These are phyloP conservation scores for Suillus plorans DNA, from an alignment of 768 basidiomycete genomes.

Conservation along the genomic window DNA sequence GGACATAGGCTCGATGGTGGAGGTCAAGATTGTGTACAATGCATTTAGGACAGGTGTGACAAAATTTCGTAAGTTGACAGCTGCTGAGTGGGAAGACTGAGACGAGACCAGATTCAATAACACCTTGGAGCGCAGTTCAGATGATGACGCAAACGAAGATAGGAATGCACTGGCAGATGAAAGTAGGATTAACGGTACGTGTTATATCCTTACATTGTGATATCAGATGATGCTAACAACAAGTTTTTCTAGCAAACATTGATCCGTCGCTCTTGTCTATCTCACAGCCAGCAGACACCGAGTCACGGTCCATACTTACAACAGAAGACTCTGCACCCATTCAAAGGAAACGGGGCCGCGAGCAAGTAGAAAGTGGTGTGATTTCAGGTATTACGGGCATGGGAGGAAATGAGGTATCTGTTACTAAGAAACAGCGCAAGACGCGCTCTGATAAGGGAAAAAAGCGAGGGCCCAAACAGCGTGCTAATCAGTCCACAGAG, in stretches of 20 bases:
- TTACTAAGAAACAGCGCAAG: neutral
- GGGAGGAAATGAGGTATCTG: neutral
- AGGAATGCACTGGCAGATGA: neutral
- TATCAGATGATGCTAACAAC: neutral
- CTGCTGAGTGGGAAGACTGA: neutral
- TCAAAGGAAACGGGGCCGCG: neutral
- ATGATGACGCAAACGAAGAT: neutral
- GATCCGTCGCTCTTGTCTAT: neutral
- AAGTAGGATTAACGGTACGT: neutral
- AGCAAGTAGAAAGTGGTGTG: neutral
- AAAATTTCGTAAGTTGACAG: slow-evolving; percentile 1
- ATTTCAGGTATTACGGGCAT: neutral
- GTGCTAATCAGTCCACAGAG: neutral
- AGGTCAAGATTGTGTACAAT: slow-evolving; percentile 4
- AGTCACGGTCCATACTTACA: neutral
- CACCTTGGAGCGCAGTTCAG: no score
- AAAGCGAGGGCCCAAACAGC: neutral
- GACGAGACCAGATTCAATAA: neutral
- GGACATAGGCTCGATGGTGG: slow-evolving; percentile 1
- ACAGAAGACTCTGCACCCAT: neutral
- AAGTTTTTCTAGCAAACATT: neutral
- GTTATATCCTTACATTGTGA: neutral
- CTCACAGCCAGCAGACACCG: neutral
- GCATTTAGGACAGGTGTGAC: neutral
- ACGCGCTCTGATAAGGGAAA: neutral